Base-by-base conservation (phyloP, 495 filamentous ascomycete genomes). In the Recurvomyces mirabilis region DNA sequence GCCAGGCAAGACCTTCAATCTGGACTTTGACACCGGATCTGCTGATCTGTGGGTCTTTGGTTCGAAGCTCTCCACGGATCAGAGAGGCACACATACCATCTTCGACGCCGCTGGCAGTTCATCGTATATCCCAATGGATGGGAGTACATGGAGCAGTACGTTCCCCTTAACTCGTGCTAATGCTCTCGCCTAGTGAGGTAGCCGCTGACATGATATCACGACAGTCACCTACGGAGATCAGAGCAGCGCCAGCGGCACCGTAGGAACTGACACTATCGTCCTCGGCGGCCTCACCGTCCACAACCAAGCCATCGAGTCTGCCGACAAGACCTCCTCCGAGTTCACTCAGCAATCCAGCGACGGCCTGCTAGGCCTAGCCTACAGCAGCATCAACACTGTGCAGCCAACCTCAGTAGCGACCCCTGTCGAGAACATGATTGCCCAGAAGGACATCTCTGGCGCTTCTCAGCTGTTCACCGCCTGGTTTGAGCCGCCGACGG, bases 1-100 rank as follows among this genome's bases (percentile, higher is more conserved):
- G 1, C 81, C 81, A 10, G 64, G 67, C 2, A 81, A 87, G 67
- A 77, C 61, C 29, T 39, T 85, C 43, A 71, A 65, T 37, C 57
- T 87, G 36, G 78, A 86, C 57, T 84, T 87, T 52, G 82, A 89
- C 61, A 85, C 82, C 22, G 84, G 81, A 7, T 83, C 79, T 33
- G 68, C 78, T 5, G 82, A 87, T 69, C 68, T 86, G 29, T 89
- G 81, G 84, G 81, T 88, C 20, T 33, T 12, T 5, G 5, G 5
- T 5, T 28, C 38, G 4, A 17, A 33, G 18, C 5, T 43, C 5
- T 29, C 41, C 21, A 9, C 22, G 36, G 9, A 7, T 15, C 14
- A 17, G 6, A n/a, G 5, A 21, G 13, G 12, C 9, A 15, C 21
- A 47, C 31, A 62, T 25, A 41, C 36, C 25, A 21, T 33, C 41